phyloP scores from a whole-genome alignment of 2,329 filamentous ascomycete genomes.

The Aureobasidium sp. region DNA sequence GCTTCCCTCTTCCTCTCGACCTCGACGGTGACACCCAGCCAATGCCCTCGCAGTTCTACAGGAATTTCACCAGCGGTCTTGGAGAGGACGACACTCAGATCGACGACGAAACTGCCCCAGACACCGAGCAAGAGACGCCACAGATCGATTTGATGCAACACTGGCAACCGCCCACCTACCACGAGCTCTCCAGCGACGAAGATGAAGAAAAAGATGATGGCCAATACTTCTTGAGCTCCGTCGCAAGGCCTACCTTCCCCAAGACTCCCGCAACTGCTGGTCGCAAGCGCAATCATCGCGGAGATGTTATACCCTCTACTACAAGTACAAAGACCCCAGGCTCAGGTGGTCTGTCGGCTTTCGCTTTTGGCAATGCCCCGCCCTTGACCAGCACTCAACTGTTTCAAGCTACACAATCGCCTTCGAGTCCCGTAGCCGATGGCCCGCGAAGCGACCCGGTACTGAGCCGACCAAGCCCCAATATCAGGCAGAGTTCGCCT shows the following conservation, averaged over 20 bases:
- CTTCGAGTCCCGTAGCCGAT: slow-evolving; percentile 35
- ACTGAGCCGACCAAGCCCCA: slow-evolving; percentile 39
- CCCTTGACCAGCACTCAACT: slow-evolving; percentile 38
- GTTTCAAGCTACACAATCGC: slow-evolving; percentile 38
- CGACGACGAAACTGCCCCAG: neutral
- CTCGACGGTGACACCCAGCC: slow-evolving; percentile 38
- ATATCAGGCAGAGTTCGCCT: slow-evolving; percentile 27
- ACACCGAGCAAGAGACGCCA: slow-evolving; percentile 23
- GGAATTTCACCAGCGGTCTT: slow-evolving; percentile 32
- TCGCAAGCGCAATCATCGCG: slow-evolving; percentile 32
- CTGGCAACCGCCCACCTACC: slow-evolving; percentile 21
- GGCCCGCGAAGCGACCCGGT: slow-evolving; percentile 35
- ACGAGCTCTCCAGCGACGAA: slow-evolving; percentile 20
- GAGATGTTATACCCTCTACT: slow-evolving; percentile 33
- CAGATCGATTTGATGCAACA: slow-evolving; percentile 26
- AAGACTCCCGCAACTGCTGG: slow-evolving; percentile 36
- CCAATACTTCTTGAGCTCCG: slow-evolving; percentile 15
- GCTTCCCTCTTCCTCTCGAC: slow-evolving; percentile 24
- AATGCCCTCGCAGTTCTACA: slow-evolving; percentile 39
- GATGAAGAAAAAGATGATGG: slow-evolving; percentile 16
- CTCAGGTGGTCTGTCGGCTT: slow-evolving; percentile 21
- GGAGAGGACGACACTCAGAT: slow-evolving; percentile 17
- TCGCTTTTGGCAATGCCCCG: slow-evolving; percentile 27
- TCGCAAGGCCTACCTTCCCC: slow-evolving; percentile 24
- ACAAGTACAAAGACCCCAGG: slow-evolving; percentile 36